Evolutionary conservation across 768 basidiomycete genomes (phyloP).

Genomic region (Psilocybe cubensis): DNA sequence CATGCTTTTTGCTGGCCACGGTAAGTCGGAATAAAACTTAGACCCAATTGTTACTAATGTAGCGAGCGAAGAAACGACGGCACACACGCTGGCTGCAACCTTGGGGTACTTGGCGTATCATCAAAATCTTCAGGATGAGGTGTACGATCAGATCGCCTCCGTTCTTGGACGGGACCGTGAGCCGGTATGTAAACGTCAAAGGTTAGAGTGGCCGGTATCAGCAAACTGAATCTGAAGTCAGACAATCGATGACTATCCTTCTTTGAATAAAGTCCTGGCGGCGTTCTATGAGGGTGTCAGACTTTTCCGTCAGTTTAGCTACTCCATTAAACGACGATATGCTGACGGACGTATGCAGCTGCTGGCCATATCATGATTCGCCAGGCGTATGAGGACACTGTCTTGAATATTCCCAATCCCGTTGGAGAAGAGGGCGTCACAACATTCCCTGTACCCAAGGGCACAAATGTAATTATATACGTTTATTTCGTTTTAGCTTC

Average conservation of each 20-base stretch:
- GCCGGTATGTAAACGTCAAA: slow-evolving; percentile 15
- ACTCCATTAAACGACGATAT: not conserved
- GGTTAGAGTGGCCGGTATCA: too few species aligned
- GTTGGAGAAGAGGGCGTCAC: slow-evolving; percentile 40
- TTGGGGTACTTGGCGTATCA: slow-evolving; percentile 49
- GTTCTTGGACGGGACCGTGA: slow-evolving; percentile 34
- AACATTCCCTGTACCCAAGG: slow-evolving; percentile 41
- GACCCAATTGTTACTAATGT: not conserved
- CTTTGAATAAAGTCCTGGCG: slow-evolving; percentile 45
- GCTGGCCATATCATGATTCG: slow-evolving; percentile 44
- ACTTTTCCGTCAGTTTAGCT: slow-evolving; percentile 44
- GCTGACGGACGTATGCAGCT: slow-evolving; percentile 33
- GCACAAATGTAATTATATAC: slow-evolving; percentile 30
- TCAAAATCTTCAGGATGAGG: slow-evolving; percentile 50
- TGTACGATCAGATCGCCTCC: slow-evolving; percentile 45
- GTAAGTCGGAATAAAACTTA: slow-evolving; percentile 25
- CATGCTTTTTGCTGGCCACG: slow-evolving; percentile 63
- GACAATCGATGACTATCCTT: slow-evolving; percentile 43
- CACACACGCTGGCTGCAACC: slow-evolving; percentile 49
- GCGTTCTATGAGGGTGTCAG: slow-evolving; percentile 47
- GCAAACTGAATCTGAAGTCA: too few species aligned
- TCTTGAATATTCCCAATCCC: slow-evolving; percentile 44
- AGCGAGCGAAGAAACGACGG: slow-evolving; percentile 48
- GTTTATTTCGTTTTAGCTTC: not conserved
- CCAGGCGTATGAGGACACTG: slow-evolving; percentile 45